A percentile compares a stretch with the other conserved stretches of the same genome.
phyloP scores from a whole-genome alignment of 2,329 filamentous ascomycete species.

The Colletotrichum australisinense region DNA sequence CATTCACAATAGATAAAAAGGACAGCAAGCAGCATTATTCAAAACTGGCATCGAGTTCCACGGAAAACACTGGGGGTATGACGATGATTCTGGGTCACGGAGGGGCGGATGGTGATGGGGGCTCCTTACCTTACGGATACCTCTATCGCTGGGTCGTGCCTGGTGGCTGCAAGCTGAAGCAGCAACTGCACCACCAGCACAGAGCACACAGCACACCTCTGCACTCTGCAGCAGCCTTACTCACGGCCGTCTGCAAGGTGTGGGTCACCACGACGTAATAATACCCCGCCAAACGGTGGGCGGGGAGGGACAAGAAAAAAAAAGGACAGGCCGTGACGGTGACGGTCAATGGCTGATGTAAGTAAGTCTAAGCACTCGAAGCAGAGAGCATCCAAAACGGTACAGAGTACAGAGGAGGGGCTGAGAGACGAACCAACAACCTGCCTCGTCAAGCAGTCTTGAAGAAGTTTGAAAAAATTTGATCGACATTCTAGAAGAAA shows the following conservation, averaged over 20 bases:
- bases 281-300: constrained; percentile 21
- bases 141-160: background rate
- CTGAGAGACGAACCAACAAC: background rate
- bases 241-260: background rate
- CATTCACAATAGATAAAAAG: background rate
- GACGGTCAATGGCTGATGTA: background rate
- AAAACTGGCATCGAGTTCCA: constrained; percentile 2
- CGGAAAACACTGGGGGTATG: constrained; percentile 31
- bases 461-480: background rate
- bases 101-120: constrained; percentile 18
- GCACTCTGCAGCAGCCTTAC: background rate
- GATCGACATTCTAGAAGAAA: background rate
- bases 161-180: background rate
- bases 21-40: background rate
- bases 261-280: background rate
- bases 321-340: background rate
- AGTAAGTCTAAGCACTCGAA: background rate
- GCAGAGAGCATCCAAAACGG: background rate
- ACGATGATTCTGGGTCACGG: constrained; percentile 34
- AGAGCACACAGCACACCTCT: background rate
- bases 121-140: background rate
- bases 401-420: background rate
- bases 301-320: background rate
- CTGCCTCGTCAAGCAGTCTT: background rate
- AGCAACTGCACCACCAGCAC: background rate